These are phyloP conservation scores for Agaricales sp. DNA, from an alignment of 1,284 basidiomycete genomes.

Conservation along the genomic window DNA sequence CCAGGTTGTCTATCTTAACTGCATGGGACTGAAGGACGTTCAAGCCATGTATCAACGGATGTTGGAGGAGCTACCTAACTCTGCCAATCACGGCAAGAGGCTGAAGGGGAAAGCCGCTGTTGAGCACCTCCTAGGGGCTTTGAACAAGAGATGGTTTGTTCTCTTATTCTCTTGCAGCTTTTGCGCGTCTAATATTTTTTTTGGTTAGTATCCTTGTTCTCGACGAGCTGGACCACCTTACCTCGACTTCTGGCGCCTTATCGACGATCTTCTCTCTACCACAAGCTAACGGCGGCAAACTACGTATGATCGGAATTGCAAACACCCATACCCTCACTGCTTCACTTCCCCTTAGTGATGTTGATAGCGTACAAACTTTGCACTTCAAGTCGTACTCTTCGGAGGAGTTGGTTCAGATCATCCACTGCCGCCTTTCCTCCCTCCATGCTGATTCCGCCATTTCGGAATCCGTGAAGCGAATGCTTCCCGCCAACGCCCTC, in stretches of 20 bases:
- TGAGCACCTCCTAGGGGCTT: constrained; percentile 26
- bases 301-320: constrained; percentile 70
- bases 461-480: constrained; percentile 30
- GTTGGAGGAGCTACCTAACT: constrained; percentile 39
- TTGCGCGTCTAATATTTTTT: constrained; percentile 8
- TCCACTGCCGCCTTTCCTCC: constrained; percentile 47
- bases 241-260: constrained; percentile 44
- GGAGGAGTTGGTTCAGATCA: constrained; percentile 52
- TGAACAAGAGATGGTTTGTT: constrained; percentile 48
- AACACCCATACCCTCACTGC: constrained; percentile 75
- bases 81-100: constrained; percentile 27
- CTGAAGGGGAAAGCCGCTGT: constrained; percentile 34
- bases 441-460: constrained; percentile 19
- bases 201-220: constrained; percentile 53
- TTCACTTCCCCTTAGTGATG: constrained; percentile 27
- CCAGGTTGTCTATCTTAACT: constrained; percentile 55
- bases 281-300: constrained; percentile 30
- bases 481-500: constrained; percentile 52
- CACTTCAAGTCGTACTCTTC: constrained; percentile 72
- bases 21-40: constrained; percentile 59
- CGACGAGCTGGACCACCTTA: constrained; percentile 73
- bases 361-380: constrained; percentile 44
- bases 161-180: not conserved
- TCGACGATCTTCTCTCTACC: constrained; percentile 55
- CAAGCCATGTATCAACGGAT: constrained; percentile 66